Conservation (phyloP, 257 asterid genomes). For the Salvia miltiorrhiza region DNA sequence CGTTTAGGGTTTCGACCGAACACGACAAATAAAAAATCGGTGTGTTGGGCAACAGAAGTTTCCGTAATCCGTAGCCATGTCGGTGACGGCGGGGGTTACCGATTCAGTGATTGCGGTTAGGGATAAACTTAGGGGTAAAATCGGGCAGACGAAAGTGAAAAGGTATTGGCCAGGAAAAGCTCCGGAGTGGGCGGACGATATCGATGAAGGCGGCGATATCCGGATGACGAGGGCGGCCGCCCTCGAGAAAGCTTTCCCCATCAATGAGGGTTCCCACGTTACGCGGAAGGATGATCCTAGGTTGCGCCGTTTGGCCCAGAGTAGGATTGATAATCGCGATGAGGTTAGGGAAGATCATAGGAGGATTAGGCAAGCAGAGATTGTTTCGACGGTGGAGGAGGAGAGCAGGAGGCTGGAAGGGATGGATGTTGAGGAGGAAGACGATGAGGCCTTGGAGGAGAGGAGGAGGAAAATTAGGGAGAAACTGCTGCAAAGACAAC, state of each 20-base stretch:
- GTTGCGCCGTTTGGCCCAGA: conserved; percentile 85
- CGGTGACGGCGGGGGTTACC: conserved; percentile 95
- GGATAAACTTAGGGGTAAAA: conserved; percentile 93
- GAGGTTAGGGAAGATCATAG: conserved; percentile 88
- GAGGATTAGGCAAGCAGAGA: conserved; percentile 92
- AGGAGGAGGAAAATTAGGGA: conserved; percentile 73
- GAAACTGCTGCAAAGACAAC: conserved; percentile 62
- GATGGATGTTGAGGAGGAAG: conserved; percentile 70
- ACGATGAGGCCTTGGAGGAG: conserved; percentile 81
- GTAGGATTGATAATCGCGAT: conserved; percentile 71
- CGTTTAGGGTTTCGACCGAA: background rate
- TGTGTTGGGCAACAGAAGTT: conserved; percentile 12
- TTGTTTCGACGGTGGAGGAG: conserved; percentile 83
- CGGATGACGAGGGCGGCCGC: conserved; percentile 50
- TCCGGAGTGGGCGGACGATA: conserved; percentile 94
- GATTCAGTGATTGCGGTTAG: conserved; percentile 73
- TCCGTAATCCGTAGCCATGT: conserved; percentile 48
- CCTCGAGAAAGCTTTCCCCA: conserved; percentile 65
- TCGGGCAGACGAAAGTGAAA: conserved; percentile 92
- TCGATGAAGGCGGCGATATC: conserved; percentile 73
- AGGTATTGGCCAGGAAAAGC: conserved; percentile 98
- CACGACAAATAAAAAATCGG: background rate
- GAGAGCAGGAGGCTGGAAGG: conserved; percentile 62
- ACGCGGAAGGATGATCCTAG: conserved; percentile 72
- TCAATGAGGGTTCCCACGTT: conserved; percentile 39